Evolutionary conservation across 202 grass and related monocot species (phyloP).

Genomic region (Digitaria exilis): DNA sequence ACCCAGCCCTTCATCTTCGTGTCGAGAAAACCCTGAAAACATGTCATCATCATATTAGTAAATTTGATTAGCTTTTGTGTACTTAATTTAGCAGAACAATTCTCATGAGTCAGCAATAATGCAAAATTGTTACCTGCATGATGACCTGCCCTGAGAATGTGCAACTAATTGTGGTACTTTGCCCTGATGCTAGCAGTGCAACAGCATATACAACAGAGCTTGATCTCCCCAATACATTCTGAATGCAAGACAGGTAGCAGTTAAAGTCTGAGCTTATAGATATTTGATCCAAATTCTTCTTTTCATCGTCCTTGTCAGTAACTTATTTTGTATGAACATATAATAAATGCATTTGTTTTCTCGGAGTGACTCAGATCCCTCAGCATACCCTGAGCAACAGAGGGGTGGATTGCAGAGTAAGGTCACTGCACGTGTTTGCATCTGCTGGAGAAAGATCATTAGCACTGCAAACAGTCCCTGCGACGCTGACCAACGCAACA

Average conservation of each 20-base stretch:
- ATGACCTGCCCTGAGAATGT: conserved; percentile 88
- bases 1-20: conserved; percentile 81
- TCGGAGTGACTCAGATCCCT: no score
- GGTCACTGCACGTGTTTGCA: conserved; percentile 47
- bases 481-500: conserved; percentile 60
- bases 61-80: no score
- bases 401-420: conserved; percentile 72
- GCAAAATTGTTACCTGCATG: conserved; percentile 62
- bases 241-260: neutral
- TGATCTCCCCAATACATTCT: conserved; percentile 86
- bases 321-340: neutral
- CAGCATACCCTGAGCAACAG: conserved; percentile 63
- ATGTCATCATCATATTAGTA: no score
- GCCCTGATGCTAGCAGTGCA: conserved; percentile 76
- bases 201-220: conserved; percentile 76
- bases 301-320: no score
- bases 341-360: neutral
- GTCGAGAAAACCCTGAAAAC: conserved; percentile 69
- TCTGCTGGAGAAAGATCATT: conserved; percentile 39
- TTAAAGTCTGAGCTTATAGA: neutral
- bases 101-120: neutral
- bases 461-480: conserved; percentile 52
- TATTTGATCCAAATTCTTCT: no score
- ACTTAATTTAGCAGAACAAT: no score
- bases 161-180: conserved; percentile 81